phyloP scores from a whole-genome alignment of 768 basidiomycete genomes.

The Boletus coccyginus region DNA sequence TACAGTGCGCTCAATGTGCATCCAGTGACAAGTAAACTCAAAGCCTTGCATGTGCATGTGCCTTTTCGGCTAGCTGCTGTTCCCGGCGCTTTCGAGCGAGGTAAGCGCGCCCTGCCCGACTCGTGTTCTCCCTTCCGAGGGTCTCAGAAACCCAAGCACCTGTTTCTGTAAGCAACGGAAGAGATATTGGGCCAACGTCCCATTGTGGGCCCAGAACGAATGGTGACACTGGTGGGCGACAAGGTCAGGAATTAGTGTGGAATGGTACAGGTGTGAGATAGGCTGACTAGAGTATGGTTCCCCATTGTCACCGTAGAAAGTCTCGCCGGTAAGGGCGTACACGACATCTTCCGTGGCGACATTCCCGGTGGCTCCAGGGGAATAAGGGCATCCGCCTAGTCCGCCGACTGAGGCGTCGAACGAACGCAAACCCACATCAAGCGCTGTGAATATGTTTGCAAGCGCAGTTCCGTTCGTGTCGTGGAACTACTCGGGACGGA shows the following conservation, averaged over 20 bases:
- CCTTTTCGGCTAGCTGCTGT: conserved; percentile 19
- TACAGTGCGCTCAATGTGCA: neutral
- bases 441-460: conserved; percentile 70
- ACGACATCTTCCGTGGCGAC: conserved; percentile 92
- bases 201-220: conserved; percentile 16
- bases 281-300: conserved; percentile 21
- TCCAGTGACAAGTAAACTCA: neutral
- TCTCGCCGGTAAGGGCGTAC: conserved; percentile 70
- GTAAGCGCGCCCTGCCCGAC: conserved; percentile 74
- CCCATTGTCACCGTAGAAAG: conserved; percentile 52
- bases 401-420: conserved; percentile 86
- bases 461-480: conserved; percentile 87
- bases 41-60: conserved; percentile 3
- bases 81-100: conserved; percentile 48
- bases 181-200: conserved; percentile 45
- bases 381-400: conserved; percentile 93
- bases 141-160: conserved; percentile 80
- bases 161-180: conserved; percentile 67
- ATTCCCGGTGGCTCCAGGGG: conserved; percentile 94
- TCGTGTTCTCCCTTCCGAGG: conserved; percentile 66
- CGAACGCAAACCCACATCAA: conserved; percentile 72
- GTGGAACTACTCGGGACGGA: conserved; percentile 57
- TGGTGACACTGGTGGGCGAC: neutral
- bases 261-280: neutral
- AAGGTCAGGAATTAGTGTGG: neutral